Evolutionary conservation across 176 grass and related monocot species (phyloP), one percentile per base, ranked within the genome.

Genomic region (Calamus simplicifolius): DNA sequence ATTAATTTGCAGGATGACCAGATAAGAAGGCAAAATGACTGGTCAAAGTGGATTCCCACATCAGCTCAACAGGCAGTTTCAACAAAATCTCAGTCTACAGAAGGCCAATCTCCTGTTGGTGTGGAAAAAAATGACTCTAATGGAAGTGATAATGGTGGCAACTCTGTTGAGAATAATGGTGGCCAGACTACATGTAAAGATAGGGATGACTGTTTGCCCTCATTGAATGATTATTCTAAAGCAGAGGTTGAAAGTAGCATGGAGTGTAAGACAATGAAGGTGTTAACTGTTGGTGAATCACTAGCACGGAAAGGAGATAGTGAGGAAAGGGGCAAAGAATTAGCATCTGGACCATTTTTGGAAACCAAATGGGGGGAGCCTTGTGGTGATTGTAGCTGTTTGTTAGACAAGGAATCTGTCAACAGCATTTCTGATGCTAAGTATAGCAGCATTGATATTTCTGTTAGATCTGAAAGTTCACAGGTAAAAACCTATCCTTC

Each of bases 21-120:
- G 54, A 82, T 90, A 71, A 82, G 87, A 56, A 76, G 82, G 69
- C 31, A 28, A 66, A 78, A 56, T 70, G 79, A 86, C 17, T 86
- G 87, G 82, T 85, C 82, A 30, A 90, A 86, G 57, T 90, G 87
- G 87, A 62, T 68, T 58, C 57, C 57, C 3, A 29, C 38, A 30
- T 70, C 64, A 82, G 55, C 52, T 56, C 51, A 52, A 29, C 56
- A 55, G 35, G 35, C 35, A 43, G 35, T 43, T 43, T 43, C 8
- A 43, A 43, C 35, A 43, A 43, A 59, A 69, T 60, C 75, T 61
- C 49, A 52, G 68, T 77, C 72, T 79, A 49, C 60, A 29, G 63
- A 19, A 16, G 66, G 64, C 26, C 75, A 69, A n/a, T 73, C 71
- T 73, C 75, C 82, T 59, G 50, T 62, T 5, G 73, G 72, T 69